Conservation (phyloP, 805 yeast genomes). For the Aciculoconidium aculeatum region DNA sequence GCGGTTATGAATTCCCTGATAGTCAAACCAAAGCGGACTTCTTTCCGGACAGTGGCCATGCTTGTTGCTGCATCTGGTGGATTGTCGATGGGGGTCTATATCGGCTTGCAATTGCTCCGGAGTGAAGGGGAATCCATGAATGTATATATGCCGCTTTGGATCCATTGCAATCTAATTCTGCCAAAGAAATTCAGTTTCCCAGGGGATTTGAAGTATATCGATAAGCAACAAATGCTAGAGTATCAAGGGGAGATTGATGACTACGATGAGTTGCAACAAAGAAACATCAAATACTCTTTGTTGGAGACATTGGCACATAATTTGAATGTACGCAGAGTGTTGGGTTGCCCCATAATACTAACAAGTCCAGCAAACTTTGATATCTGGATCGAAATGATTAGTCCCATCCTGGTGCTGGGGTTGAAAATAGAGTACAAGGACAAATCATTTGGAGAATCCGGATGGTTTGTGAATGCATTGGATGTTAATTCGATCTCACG, state of each 20-base stretch:
- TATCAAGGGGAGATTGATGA: conserved; percentile 10
- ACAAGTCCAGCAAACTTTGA: conserved; percentile 9
- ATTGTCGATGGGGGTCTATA: conserved; percentile 20
- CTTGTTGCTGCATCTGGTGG: conserved; percentile 18
- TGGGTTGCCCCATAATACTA: conserved; percentile 24
- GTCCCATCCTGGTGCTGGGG: conserved; percentile 29
- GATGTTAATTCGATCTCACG: conserved; percentile 13
- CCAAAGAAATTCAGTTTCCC: conserved; percentile 21
- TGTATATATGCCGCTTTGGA: conserved; percentile 23
- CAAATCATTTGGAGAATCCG: conserved; percentile 5
- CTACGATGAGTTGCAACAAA: conserved; percentile 12
- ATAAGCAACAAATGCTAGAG: conserved; percentile 14
- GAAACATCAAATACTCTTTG: conserved; percentile 22
- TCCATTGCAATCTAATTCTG: conserved; percentile 21
- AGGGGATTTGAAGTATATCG: conserved; percentile 20
- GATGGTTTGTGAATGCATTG: conserved; percentile 26
- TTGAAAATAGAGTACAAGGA: conserved; percentile 11
- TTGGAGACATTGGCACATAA: conserved; percentile 20
- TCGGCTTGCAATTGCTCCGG: conserved; percentile 13
- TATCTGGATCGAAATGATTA: conserved; percentile 27
- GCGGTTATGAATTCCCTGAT: conserved; percentile 5
- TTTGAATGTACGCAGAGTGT: conserved; percentile 19
- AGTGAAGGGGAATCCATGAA: conserved; percentile 1
- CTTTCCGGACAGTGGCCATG: conserved; percentile 16
- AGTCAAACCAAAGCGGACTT: conserved; percentile 10